Evolutionary conservation across 805 yeast species (phyloP).

Genomic region (Zygotorulaspora sp.): DNA sequence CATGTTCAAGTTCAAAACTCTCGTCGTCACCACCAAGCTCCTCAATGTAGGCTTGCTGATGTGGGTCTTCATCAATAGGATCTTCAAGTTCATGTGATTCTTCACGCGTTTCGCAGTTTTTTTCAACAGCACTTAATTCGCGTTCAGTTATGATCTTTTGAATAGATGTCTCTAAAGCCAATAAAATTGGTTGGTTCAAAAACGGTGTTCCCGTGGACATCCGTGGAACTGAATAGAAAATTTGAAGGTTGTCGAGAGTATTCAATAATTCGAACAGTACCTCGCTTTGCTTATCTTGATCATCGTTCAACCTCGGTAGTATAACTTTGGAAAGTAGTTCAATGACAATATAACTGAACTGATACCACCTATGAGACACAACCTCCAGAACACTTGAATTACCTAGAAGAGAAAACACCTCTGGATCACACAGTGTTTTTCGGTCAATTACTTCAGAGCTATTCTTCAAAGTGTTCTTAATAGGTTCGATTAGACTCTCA

Average conservation of each 20-base stretch:
- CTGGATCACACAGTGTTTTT: neutral
- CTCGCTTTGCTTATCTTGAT: neutral
- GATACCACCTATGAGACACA: slow-evolving; percentile 19
- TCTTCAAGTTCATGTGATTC: slow-evolving; percentile 3
- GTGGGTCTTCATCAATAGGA: slow-evolving; percentile 18
- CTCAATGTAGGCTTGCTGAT: slow-evolving; percentile 24
- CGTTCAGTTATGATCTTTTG: neutral
- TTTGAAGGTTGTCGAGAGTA: slow-evolving; percentile 7
- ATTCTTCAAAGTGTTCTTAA: slow-evolving; percentile 3
- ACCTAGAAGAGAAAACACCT: neutral
- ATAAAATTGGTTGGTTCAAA: neutral
- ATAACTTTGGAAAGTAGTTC: slow-evolving; percentile 5
- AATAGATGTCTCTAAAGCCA: neutral
- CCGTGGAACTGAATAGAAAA: slow-evolving; percentile 3
- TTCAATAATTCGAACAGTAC: slow-evolving; percentile 1
- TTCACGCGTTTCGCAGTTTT: neutral
- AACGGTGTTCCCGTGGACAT: neutral
- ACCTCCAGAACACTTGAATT: slow-evolving; percentile 5
- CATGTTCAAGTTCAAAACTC: slow-evolving; percentile 14
- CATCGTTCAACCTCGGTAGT: slow-evolving; percentile 7
- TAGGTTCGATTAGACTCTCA: slow-evolving; percentile 1
- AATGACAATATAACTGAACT: slow-evolving; percentile 8
- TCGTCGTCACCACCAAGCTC: slow-evolving; percentile 19
- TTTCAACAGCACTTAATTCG: neutral
- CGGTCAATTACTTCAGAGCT: slow-evolving; percentile 4